These are phyloP conservation scores for Botryobasidium botryosum DNA, from an alignment of 768 basidiomycete genomes.

Conservation along the genomic window DNA sequence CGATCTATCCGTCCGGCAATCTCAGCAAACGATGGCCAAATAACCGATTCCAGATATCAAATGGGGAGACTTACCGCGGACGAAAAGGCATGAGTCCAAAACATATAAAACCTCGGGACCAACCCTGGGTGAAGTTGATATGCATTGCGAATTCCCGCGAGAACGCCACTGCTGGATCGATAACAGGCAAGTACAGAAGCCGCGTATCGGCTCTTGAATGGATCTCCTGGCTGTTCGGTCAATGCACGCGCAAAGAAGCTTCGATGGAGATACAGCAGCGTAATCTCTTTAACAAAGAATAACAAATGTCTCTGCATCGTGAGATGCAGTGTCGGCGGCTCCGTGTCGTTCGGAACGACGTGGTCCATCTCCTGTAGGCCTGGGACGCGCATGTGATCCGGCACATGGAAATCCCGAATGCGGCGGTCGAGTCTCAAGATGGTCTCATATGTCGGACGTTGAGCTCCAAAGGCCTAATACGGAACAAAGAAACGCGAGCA, in stretches of 20 bases:
- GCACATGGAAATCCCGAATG: conserved; percentile 12
- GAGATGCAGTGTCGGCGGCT: conserved; percentile 3
- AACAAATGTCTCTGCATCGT: conserved; percentile 3
- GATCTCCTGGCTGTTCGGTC: conserved; percentile 42
- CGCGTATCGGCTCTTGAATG: conserved; percentile 49
- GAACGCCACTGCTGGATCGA: conserved; percentile 22
- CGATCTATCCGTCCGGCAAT: conserved; percentile 32
- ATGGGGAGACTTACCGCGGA: conserved; percentile 30
- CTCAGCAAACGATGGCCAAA: not conserved
- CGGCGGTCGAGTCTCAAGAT: conserved; percentile 11
- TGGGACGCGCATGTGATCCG: conserved; percentile 7
- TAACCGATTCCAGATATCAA: conserved; percentile 1
- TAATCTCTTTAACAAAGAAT: conserved; percentile 16
- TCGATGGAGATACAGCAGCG: conserved; percentile 9
- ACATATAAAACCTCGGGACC: conserved; percentile 49
- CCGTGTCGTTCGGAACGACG: conserved; percentile 1
- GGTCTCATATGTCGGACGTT: conserved; percentile 12
- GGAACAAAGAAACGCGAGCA: not conserved
- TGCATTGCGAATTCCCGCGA: conserved; percentile 39
- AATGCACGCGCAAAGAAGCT: conserved; percentile 64
- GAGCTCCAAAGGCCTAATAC: conserved; percentile 5
- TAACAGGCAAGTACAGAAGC: conserved; percentile 40
- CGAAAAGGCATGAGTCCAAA: conserved; percentile 60
- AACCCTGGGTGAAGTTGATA: conserved; percentile 37
- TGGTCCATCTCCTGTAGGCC: conserved; percentile 7